Evolutionary conservation across 2,329 filamentous ascomycete genomes (phyloP).

Genomic region (Dothiorella sarmentorum): DNA sequence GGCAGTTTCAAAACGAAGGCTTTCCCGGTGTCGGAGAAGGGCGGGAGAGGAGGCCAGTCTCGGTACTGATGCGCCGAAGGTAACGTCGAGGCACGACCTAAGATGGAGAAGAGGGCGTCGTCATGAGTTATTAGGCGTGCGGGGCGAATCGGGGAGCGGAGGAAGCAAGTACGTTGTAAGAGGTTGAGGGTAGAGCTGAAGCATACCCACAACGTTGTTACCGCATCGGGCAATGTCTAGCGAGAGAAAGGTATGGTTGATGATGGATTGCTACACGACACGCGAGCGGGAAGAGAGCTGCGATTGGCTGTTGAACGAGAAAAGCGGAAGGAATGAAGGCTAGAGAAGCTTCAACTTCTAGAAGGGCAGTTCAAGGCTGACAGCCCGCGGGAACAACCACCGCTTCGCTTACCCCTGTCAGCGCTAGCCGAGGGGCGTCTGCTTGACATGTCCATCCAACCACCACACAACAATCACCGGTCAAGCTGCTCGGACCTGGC

Average conservation of each 20-base stretch:
- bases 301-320: too few species aligned
- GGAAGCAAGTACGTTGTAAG: too few species aligned
- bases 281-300: neutral
- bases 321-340: neutral
- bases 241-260: neutral
- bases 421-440: neutral
- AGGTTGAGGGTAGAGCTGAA: slow-evolving; percentile 3
- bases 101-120: neutral
- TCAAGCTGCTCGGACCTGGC: too few species aligned
- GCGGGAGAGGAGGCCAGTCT: neutral
- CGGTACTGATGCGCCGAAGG: neutral
- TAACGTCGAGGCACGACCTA: neutral
- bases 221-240: neutral
- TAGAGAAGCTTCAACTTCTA: neutral
- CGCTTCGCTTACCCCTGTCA: neutral
- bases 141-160: neutral
- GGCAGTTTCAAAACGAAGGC: neutral
- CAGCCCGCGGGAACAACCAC: too few species aligned
- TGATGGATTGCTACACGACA: neutral
- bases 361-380: neutral
- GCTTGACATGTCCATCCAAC: too few species aligned
- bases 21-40: neutral
- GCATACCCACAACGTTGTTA: neutral
- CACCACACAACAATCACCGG: too few species aligned
- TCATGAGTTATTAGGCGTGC: neutral